Conservation (phyloP, 345 rosid species). For the Brassica rapa region DNA sequence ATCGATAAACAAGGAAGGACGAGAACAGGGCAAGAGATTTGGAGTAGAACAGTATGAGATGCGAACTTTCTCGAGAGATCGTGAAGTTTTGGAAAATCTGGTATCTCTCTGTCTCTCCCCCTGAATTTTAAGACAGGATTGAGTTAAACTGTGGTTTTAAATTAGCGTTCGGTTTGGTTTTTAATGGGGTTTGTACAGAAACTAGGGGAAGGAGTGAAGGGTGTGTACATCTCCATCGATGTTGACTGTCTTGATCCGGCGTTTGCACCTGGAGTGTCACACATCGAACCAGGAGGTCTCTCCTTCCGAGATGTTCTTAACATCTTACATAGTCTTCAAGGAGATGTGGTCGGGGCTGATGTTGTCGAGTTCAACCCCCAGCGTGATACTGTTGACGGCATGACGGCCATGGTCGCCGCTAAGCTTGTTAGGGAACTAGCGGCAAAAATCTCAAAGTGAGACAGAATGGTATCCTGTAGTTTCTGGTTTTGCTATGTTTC, state of each 20-base stretch:
- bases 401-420: conserved; percentile 99
- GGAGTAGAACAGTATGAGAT: conserved; percentile 97
- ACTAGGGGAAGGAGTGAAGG: conserved; percentile 95
- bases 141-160: not conserved
- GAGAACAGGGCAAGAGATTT: conserved; percentile 86
- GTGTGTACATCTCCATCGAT: conserved; percentile 85
- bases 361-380: conserved; percentile 98
- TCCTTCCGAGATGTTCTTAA: conserved; percentile 90
- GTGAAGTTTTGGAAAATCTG: conserved; percentile 76
- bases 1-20: conserved; percentile 85
- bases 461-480: not conserved
- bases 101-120: conserved; percentile 34
- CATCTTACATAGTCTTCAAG: conserved; percentile 84
- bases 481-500: conserved; percentile 7
- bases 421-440: conserved; percentile 92
- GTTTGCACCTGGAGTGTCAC: conserved; percentile 97
- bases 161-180: not conserved
- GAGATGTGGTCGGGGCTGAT: conserved; percentile 87
- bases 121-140: not conserved
- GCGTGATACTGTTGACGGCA: conserved; percentile 96
- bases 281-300: conserved; percentile 98
- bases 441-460: conserved; percentile 83
- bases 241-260: conserved; percentile 99
- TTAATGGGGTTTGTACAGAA: conserved; percentile 54
- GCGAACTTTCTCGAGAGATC: conserved; percentile 87